Conservation (phyloP, 75 land plant species). For the Chamaecyparis obtusa region DNA sequence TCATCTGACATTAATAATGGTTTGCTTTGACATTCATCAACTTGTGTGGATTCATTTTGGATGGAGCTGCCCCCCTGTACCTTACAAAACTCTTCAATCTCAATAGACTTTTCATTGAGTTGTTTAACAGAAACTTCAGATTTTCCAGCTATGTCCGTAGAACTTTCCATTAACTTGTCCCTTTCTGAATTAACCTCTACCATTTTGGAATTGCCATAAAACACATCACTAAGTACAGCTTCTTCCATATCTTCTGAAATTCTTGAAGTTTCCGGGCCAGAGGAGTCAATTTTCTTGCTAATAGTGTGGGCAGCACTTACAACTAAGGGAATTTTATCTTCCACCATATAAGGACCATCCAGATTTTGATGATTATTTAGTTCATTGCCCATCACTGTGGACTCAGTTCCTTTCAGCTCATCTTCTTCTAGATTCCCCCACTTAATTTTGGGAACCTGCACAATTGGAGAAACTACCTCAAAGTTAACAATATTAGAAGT, state of each 20-base stretch:
- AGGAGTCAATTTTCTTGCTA: not conserved
- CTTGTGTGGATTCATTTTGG: not conserved
- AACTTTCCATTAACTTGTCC: not conserved
- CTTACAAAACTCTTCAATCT: not conserved
- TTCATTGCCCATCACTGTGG: not conserved
- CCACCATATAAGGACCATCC: not conserved
- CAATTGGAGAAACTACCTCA: conserved; percentile 3
- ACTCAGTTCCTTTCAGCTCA: conserved; percentile 11
- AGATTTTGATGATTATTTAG: not conserved
- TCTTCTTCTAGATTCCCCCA: conserved; percentile 82
- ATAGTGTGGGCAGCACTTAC: conserved; percentile 1
- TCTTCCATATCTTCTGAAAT: conserved; percentile 14
- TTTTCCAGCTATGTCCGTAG: not conserved
- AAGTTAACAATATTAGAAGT: not conserved
- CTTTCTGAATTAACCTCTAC: not conserved
- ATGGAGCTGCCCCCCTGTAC: not conserved
- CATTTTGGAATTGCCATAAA: not conserved
- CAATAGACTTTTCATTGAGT: not conserved
- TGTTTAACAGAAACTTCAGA: not conserved
- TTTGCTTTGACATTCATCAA: not conserved
- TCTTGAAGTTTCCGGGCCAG: conserved; percentile 3
- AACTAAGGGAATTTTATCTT: not conserved
- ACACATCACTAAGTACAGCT: not conserved
- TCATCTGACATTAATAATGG: not conserved
- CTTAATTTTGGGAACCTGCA: conserved; percentile 55